phyloP scores from a whole-genome alignment of 2,329 filamentous ascomycete genomes.

The Penicillium hesseltinei region DNA sequence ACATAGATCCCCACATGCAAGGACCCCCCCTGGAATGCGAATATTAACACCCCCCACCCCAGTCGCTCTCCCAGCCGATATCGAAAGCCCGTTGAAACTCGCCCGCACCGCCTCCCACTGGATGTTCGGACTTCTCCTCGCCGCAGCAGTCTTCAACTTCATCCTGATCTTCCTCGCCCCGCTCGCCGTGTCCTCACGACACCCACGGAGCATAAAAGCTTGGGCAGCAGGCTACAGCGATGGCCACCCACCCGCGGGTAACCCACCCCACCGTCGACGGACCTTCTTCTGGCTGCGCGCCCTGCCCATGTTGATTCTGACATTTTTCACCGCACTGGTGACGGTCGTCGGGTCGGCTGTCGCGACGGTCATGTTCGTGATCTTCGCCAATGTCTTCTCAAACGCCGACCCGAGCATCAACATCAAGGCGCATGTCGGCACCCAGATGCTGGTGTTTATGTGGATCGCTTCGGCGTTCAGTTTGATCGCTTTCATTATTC shows the following conservation, averaged over 20 bases:
- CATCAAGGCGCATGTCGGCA: conserved; percentile 68
- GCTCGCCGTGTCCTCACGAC: conserved; percentile 48
- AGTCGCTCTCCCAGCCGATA: conserved; percentile 73
- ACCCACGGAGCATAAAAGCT: conserved; percentile 33
- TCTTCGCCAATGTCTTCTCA: conserved; percentile 74
- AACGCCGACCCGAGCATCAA: conserved; percentile 68
- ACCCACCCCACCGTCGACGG: conserved; percentile 37
- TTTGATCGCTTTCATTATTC: conserved; percentile 68
- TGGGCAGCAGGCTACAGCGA: conserved; percentile 23
- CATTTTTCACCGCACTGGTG: conserved; percentile 65
- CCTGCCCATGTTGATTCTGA: conserved; percentile 65
- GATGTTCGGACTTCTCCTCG: conserved; percentile 89
- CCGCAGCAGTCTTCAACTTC: conserved; percentile 67
- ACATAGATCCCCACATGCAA: background rate
- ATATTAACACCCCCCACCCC: background rate
- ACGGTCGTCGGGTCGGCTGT: conserved; percentile 69
- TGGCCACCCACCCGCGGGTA: conserved; percentile 4
- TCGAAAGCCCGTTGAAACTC: conserved; percentile 70
- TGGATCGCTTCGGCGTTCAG: conserved; percentile 73
- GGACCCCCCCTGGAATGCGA: background rate
- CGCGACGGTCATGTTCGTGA: conserved; percentile 78
- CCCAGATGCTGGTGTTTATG: conserved; percentile 80
- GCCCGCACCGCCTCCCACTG: conserved; percentile 72
- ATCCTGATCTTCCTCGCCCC: conserved; percentile 66
- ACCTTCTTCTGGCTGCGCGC: conserved; percentile 50